Percentiles rank a stretch among this genome's conserved stretches.
These are phyloP conservation scores for Phytophthora colocasiae DNA, from an alignment of 352 stramenopile genomes.

Conservation along the genomic window DNA sequence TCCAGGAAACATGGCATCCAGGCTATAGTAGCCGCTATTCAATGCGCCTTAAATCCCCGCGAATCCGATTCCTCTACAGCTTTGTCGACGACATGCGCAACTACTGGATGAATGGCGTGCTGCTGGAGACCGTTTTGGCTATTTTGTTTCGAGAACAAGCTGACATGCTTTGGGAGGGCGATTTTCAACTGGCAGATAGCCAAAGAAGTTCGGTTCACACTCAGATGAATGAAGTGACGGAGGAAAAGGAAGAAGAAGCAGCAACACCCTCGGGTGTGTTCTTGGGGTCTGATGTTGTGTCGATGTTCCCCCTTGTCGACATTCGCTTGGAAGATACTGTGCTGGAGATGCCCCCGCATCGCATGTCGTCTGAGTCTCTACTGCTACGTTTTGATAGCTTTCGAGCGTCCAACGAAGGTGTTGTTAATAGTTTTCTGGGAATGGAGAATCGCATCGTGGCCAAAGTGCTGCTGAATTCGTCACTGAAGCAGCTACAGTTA, in stretches of 20 bases:
- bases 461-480: conserved; percentile 88
- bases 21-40: conserved; percentile 81
- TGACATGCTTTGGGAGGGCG: conserved; percentile 76
- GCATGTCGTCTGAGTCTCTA: conserved; percentile 78
- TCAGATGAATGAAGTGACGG: conserved; percentile 19
- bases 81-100: conserved; percentile 83
- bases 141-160: conserved; percentile 70
- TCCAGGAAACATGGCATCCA: conserved; percentile 85
- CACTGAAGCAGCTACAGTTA: conserved; percentile 74
- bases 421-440: conserved; percentile 62
- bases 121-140: conserved; percentile 65
- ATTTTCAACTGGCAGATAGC: conserved; percentile 66
- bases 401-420: conserved; percentile 66
- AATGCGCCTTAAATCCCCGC: conserved; percentile 76
- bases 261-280: conserved; percentile 24
- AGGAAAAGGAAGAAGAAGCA: conserved; percentile 13
- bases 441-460: conserved; percentile 83
- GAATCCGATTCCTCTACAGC: conserved; percentile 84
- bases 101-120: conserved; percentile 74
- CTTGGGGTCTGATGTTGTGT: conserved; percentile 77
- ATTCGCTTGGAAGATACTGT: conserved; percentile 73
- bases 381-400: conserved; percentile 78
- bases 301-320: conserved; percentile 82
- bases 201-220: conserved; percentile 22
- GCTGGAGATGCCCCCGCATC: conserved; percentile 81